Base-by-base conservation (phyloP, 139 green algal species). In the Yamagishiella unicocca region DNA sequence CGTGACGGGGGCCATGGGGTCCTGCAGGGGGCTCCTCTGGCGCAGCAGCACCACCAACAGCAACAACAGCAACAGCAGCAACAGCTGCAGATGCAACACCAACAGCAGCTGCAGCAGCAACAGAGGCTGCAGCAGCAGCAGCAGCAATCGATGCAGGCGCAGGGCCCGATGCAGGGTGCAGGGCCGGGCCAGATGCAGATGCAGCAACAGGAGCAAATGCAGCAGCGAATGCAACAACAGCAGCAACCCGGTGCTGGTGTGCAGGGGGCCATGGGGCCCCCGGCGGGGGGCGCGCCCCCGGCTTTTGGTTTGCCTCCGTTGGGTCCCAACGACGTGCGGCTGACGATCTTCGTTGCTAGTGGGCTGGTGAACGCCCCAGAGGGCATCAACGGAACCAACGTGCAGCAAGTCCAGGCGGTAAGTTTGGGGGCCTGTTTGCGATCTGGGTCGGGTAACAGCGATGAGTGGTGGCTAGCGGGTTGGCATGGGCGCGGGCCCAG, bases 301-400 rank as follows among this genome's bases (percentile, higher is more conserved):
- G 12, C 67, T 22, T 77, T 7, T 27, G 79, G 61, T 10, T 42
- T 85, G 61, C 79, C 79, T 21, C 61, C 61, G 0, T 61, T 85
- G 79, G 79, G 37, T 5, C 61, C 61, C 1, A 62, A 46, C 29
- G 61, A 85, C 0, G 79, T 85, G 38, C 79, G 79, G 40, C 61
- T 85, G 79, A 74, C 61, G 4, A 54, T 85, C 38, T 42, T 55
- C 24, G 79, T 85, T 38, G 61, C 79, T 10, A 42, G 42, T 8
- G n/a, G 61, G 79, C 40, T 85, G 38, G 79, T 85, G 9, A 85
- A 85, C 62, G 31, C 79, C 42, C 61, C 79, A 8, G 61, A 85
- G 79, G 79, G 79, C 29, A 75, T 85, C 79, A 85, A 85, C 62
- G 79, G 79, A 14, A 85, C 79, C 40, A 85, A 85, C 79, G 79